Percentiles rank a stretch among this genome's conserved stretches.
Evolutionary conservation across 108 stramenopile species (phyloP).

Genomic region (Cyclotella cryptica): DNA sequence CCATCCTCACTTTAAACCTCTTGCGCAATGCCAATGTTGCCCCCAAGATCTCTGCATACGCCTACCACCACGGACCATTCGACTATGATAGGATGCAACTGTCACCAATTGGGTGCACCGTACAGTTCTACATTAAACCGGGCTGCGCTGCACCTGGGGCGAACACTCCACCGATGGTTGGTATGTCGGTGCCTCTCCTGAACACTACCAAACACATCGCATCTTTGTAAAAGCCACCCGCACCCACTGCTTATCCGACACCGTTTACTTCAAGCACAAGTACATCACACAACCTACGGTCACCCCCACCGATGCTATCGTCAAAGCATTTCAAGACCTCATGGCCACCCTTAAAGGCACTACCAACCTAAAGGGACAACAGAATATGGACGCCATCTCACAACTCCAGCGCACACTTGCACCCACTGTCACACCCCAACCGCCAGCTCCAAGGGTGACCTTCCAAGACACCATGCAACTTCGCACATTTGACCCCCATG

Average conservation of each 20-base stretch:
- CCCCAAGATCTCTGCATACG: conserved; percentile 26
- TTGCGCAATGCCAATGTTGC: conserved; percentile 41
- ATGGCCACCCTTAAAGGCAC: too few species aligned
- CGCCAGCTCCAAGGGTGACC: too few species aligned
- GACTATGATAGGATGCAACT: conserved; percentile 55
- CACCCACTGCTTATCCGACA: conserved; percentile 19
- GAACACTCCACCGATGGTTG: conserved; percentile 32
- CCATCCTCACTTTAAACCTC: conserved; percentile 41
- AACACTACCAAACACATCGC: conserved; percentile 25
- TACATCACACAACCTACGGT: too few species aligned
- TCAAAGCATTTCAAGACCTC: too few species aligned
- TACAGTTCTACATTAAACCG: conserved; percentile 42
- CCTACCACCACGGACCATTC: conserved; percentile 11
- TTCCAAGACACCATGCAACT: too few species aligned
- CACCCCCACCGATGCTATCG: too few species aligned
- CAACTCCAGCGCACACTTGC: too few species aligned
- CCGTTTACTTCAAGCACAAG: conserved; percentile 25
- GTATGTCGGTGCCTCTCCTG: conserved; percentile 16
- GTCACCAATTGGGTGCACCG: conserved; percentile 49
- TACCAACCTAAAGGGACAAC: too few species aligned
- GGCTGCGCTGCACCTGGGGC: conserved; percentile 14
- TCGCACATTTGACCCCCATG: too few species aligned
- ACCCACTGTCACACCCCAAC: too few species aligned
- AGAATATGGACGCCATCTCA: too few species aligned
- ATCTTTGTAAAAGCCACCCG: conserved; percentile 20